phyloP scores from a whole-genome alignment of 306 rosid genomes.

The Ziziphus jujuba region DNA sequence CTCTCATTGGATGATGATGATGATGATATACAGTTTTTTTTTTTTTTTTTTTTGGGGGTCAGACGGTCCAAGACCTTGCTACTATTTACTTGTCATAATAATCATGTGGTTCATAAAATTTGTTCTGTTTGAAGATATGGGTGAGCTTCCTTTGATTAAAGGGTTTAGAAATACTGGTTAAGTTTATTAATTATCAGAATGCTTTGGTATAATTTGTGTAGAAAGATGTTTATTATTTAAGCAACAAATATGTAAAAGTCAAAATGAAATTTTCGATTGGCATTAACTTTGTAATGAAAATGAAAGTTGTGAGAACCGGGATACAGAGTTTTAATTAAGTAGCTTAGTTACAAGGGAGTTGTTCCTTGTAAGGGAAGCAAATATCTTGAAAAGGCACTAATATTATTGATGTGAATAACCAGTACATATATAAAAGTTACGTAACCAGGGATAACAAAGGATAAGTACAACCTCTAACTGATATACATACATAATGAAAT shows the following conservation, averaged over 20 bases:
- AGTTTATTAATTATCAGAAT: background rate
- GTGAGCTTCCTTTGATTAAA: conserved; percentile 20
- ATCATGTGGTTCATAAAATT: conserved; percentile 19
- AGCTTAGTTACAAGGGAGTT: background rate
- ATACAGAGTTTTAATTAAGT: background rate
- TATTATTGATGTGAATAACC: too few relatives aligned
- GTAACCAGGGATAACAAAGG: too few relatives aligned
- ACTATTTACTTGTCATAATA: conserved; percentile 15
- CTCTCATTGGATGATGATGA: conserved; percentile 58
- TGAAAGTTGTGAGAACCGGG: too few relatives aligned
- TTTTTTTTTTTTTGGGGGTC: background rate
- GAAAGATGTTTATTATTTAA: background rate
- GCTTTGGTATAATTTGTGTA: background rate
- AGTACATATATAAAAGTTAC: too few relatives aligned
- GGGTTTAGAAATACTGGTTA: conserved; percentile 10
- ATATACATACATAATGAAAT: too few relatives aligned
- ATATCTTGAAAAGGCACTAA: too few relatives aligned
- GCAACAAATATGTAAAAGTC: background rate
- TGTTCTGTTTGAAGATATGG: conserved; percentile 3
- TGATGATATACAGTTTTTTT: conserved; percentile 14
- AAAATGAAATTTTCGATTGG: background rate
- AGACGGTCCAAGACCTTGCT: conserved; percentile 3
- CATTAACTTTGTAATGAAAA: too few relatives aligned
- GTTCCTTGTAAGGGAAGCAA: too few relatives aligned
- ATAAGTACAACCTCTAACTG: too few relatives aligned